Conservation (phyloP, 1,284 basidiomycete genomes). For the Cryptococcus jaspeensis region DNA sequence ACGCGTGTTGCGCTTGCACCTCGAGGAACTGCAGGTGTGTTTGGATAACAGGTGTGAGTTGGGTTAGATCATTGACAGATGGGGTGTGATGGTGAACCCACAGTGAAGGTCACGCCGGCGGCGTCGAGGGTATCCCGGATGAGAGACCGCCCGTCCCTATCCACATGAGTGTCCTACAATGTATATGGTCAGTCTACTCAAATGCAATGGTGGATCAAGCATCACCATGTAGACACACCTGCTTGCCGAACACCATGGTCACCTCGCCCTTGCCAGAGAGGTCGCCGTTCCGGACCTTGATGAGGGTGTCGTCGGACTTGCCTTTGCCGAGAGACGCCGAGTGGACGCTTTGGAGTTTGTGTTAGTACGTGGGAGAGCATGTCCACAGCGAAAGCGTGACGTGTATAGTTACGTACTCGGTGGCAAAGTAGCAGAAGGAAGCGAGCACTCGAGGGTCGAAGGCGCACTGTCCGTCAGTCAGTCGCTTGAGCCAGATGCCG, state of each 20-base stretch:
- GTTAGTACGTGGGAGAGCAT: neutral
- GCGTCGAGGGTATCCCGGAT: slow-evolving; percentile 79
- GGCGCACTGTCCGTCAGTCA: slow-evolving; percentile 61
- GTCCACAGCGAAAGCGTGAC: no score
- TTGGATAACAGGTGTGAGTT: neutral
- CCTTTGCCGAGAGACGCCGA: slow-evolving; percentile 80
- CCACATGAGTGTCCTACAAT: slow-evolving; percentile 75
- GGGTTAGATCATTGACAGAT: neutral
- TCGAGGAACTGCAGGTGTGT: slow-evolving; percentile 69
- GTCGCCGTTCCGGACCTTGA: slow-evolving; percentile 69
- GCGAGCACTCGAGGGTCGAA: slow-evolving; percentile 81
- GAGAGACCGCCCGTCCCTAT: slow-evolving; percentile 74
- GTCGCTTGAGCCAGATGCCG: neutral
- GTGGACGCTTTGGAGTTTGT: slow-evolving; percentile 59
- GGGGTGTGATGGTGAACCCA: slow-evolving; percentile 43
- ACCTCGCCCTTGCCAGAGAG: slow-evolving; percentile 75
- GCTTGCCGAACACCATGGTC: slow-evolving; percentile 90
- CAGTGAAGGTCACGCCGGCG: slow-evolving; percentile 66
- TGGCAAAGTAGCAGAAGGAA: slow-evolving; percentile 88
- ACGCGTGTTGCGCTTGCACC: slow-evolving; percentile 91
- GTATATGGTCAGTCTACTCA: slow-evolving; percentile 10
- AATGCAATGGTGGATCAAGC: neutral
- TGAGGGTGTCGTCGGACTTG: slow-evolving; percentile 70
- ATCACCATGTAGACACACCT: slow-evolving; percentile 55
- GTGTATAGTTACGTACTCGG: slow-evolving; percentile 56